phyloP scores from a whole-genome alignment of 2,329 filamentous ascomycete genomes.

The Phialophora chinensis region DNA sequence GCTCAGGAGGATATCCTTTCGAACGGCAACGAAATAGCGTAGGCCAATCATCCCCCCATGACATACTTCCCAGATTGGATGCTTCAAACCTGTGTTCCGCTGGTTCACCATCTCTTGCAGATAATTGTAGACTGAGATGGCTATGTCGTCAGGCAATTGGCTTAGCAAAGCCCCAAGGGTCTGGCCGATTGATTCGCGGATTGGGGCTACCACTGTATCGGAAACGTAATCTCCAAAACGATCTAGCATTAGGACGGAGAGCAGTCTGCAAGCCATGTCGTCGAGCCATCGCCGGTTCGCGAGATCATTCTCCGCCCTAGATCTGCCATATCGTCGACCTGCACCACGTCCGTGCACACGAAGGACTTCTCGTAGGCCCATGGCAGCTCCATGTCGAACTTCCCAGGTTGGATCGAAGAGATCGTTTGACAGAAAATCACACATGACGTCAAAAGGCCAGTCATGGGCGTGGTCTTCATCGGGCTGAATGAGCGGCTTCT shows the following conservation, averaged over 20 bases:
- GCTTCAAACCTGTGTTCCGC: conserved; percentile 74
- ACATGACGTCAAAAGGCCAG: conserved; percentile 94
- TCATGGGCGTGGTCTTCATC: conserved; percentile 79
- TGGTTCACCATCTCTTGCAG: conserved; percentile 93
- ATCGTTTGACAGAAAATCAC: conserved; percentile 91
- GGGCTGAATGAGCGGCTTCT: conserved; percentile 83
- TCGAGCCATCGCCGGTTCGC: conserved; percentile 88
- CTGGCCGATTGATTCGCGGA: conserved; percentile 93
- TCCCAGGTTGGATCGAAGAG: conserved; percentile 95
- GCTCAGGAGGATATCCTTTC: conserved; percentile 86
- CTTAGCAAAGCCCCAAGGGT: conserved; percentile 87
- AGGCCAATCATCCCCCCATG: conserved; percentile 98
- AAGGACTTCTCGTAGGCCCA: conserved; percentile 89
- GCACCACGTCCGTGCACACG: conserved; percentile 90
- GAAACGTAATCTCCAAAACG: conserved; percentile 97
- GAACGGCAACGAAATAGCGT: conserved; percentile 91
- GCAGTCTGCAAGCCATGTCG: conserved; percentile 91
- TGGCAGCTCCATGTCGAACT: conserved; percentile 91
- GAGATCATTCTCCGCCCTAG: conserved; percentile 73
- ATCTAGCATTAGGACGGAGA: conserved; percentile 96
- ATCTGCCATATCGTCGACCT: conserved; percentile 74
- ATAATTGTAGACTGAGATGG: conserved; percentile 82
- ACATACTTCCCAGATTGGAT: conserved; percentile 88
- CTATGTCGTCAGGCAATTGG: conserved; percentile 78
- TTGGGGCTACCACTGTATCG: conserved; percentile 94